phyloP scores from a whole-genome alignment of 192 early-diverging fungal species.

The Dimargaris verticillata region DNA sequence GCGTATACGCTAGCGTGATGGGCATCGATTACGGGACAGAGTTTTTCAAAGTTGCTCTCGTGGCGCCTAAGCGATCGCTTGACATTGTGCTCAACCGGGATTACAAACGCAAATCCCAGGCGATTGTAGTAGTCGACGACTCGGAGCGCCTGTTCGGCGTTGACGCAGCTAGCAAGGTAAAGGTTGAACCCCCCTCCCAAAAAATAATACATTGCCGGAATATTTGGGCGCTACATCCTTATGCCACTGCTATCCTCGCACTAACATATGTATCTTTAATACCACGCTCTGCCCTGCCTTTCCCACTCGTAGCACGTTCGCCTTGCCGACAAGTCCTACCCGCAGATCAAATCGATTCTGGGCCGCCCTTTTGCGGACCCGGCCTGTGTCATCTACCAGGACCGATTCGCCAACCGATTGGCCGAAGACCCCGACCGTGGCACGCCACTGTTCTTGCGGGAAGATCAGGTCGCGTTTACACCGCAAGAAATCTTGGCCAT shows the following conservation, averaged over 20 bases:
- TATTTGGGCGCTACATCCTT: too few species aligned
- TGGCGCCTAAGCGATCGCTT: constrained; percentile 74
- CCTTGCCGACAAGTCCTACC: constrained; percentile 69
- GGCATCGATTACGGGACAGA: constrained; percentile 95
- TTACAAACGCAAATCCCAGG: constrained; percentile 84
- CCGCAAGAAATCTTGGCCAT: constrained; percentile 88
- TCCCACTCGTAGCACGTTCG: constrained; percentile 43
- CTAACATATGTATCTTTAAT: neutral
- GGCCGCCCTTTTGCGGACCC: constrained; percentile 62
- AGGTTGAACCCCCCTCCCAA: too few species aligned
- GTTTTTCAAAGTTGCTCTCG: constrained; percentile 91
- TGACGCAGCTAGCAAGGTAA: constrained; percentile 62
- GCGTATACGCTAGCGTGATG: constrained; percentile 34
- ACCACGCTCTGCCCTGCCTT: neutral
- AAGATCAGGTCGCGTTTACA: constrained; percentile 34
- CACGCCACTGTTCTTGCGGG: constrained; percentile 52
- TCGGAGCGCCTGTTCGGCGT: constrained; percentile 75
- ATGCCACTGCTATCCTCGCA: too few species aligned
- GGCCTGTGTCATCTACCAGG: constrained; percentile 47
- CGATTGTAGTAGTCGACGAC: constrained; percentile 63
- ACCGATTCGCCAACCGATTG: constrained; percentile 67
- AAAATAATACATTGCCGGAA: too few species aligned
- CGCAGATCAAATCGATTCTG: constrained; percentile 67
- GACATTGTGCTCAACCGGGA: constrained; percentile 94
- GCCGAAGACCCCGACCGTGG: constrained; percentile 41